Evolutionary conservation across 208 protist genomes (phyloP).

Genomic region (Polymyxa betae): DNA sequence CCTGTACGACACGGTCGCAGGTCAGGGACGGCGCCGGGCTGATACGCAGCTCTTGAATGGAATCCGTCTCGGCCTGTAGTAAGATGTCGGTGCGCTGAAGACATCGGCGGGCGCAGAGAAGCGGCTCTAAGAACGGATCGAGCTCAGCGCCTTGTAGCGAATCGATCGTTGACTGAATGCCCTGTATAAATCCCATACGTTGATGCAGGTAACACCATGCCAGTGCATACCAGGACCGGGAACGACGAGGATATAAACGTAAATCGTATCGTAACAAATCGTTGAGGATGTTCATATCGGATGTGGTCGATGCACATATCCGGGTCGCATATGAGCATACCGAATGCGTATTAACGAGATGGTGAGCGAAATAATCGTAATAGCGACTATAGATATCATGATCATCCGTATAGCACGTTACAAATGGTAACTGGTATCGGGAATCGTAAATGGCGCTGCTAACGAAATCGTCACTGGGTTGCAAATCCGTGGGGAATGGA

Average conservation of each 20-base stretch:
- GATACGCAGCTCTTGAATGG: background rate
- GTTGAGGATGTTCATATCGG: background rate
- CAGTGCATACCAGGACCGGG: background rate
- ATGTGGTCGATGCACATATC: background rate
- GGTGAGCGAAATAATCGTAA: constrained; percentile 4
- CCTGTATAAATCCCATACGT: background rate
- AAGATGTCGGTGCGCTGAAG: background rate
- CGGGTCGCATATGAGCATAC: constrained; percentile 1
- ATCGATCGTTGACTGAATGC: background rate
- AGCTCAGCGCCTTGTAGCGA: background rate
- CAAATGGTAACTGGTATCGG: background rate
- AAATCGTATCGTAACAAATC: constrained; percentile 1
- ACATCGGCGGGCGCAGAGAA: background rate
- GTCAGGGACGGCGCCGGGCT: background rate
- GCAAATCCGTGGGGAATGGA: background rate
- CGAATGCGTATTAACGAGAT: background rate
- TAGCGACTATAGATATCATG: background rate
- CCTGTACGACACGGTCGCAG: background rate
- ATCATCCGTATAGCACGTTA: background rate
- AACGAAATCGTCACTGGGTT: background rate
- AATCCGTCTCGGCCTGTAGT: background rate
- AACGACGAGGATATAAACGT: background rate
- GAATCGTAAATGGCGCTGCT: background rate
- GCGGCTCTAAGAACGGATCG: background rate
- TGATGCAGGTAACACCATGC: background rate